These are phyloP conservation scores for Fusarium sp. DNA, from an alignment of 2,329 filamentous ascomycete genomes.

Conservation along the genomic window DNA sequence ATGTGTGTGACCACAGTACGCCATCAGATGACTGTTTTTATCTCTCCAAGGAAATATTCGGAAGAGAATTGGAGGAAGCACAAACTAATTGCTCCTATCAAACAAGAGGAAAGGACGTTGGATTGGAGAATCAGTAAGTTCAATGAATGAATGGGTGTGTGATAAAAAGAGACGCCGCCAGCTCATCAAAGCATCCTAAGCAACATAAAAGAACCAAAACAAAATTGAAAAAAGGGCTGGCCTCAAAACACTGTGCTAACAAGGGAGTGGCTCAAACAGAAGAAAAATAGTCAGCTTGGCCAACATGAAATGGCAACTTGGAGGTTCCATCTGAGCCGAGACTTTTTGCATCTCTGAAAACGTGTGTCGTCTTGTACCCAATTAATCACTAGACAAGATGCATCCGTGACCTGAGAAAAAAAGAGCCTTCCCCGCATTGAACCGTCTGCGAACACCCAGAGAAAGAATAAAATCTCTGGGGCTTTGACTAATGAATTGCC, in stretches of 20 bases:
- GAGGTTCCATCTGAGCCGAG: constrained; percentile 25
- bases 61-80: constrained; percentile 28
- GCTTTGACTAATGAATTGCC: constrained; percentile 29
- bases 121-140: constrained; percentile 7
- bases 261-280: constrained; percentile 23
- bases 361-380: constrained; percentile 30
- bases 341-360: constrained; percentile 30
- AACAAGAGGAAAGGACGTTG: constrained; percentile 17
- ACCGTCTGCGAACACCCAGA: constrained; percentile 24
- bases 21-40: constrained; percentile 41
- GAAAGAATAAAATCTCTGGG: constrained; percentile 6
- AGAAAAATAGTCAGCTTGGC: constrained; percentile 18
- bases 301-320: constrained; percentile 17
- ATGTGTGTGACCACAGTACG: constrained; percentile 33
- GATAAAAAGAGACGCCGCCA: constrained; percentile 11
- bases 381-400: constrained; percentile 27
- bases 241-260: constrained; percentile 23
- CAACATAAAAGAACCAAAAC: background rate
- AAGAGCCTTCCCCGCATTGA: constrained; percentile 36
- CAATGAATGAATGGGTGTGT: constrained; percentile 29
- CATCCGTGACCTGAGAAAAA: constrained; percentile 40
- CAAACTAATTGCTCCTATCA: constrained; percentile 18
- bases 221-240: constrained; percentile 5
- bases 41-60: constrained; percentile 32
- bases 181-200: constrained; percentile 13